Base-by-base conservation (phyloP, 176 grass and related monocot genomes). In the Alopecurus myosuroides region DNA sequence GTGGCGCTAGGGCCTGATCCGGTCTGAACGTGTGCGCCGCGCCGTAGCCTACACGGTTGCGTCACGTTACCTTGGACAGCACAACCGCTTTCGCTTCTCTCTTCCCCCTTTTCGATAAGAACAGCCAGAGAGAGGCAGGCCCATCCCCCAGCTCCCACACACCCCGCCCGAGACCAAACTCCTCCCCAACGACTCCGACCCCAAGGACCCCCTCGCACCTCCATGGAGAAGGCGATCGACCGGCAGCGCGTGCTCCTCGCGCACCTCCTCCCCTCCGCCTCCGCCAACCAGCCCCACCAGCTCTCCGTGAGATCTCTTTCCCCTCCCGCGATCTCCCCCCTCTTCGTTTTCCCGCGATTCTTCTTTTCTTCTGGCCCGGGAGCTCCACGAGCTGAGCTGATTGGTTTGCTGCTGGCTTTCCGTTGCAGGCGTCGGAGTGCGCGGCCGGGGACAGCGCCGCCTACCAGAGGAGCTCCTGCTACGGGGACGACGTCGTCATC, bases 171-270 rank as follows among this genome's bases (percentile, higher is more conserved):
- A 14, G 11, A 28, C 20, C 66, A 6, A 26, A 26, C 11, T 70
- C 68, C n/a, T 4, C 22, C 11, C 18, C 35, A 25, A 11, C 4
- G 68, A 71, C 41, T 46, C 33, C 1, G 3, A 57, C n/a, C n/a
- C n/a, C n/a, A n/a, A n/a, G n/a, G n/a, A 25, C 9, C 36, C 42
- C 39, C 2, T 17, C 0, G 20, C 10, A 11, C 9, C 13, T 40
- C 70, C 71, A 97, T 98, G 97, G 97, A 98, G 88, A 98, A 94
- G 77, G 93, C 97, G 20, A 92, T 98, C 88, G 74, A 94, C 23
- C 86, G 97, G 73, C 97, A 98, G 86, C 90, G 91, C 31, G 77
- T 98, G 60, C 88, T 98, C 76, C 88, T 94, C 80, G 89, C 85
- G 41, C 97, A 98, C 70, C 93, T 98, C 63, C 86, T 77, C 45